Conservation (phyloP, 2,329 filamentous ascomycete genomes). For the Fusarium sp. region DNA sequence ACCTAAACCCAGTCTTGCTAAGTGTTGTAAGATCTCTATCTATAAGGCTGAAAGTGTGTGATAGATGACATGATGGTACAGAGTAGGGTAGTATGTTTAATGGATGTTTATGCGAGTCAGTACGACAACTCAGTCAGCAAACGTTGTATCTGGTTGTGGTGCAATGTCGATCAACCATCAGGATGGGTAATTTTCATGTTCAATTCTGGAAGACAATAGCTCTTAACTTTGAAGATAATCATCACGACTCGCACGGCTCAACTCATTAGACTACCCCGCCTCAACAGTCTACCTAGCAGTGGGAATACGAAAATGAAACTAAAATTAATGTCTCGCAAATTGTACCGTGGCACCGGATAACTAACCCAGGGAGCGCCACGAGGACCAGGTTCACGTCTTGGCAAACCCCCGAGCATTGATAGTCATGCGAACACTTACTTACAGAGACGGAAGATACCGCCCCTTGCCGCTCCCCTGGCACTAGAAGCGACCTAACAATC, state of each 20-base stretch:
- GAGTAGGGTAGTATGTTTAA: not conserved
- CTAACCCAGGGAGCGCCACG: not conserved
- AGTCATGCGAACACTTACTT: not conserved
- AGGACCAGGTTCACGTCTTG: conserved; percentile 16
- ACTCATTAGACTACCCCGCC: conserved; percentile 14
- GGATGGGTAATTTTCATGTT: not conserved
- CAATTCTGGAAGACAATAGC: not conserved
- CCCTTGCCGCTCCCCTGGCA: conserved; percentile 5
- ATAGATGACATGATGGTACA: not conserved
- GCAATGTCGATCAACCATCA: not conserved
- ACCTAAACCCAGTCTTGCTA: conserved; percentile 1
- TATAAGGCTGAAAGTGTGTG: not conserved
- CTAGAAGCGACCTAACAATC: not conserved
- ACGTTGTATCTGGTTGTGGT: not conserved
- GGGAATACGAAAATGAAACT: conserved; percentile 1
- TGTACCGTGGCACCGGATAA: conserved; percentile 24
- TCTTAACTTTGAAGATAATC: not conserved
- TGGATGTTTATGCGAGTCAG: not conserved
- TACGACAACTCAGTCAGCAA: not conserved
- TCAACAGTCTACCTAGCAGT: conserved; percentile 4
- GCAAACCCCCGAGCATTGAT: conserved; percentile 3
- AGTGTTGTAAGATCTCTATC: conserved; percentile 4
- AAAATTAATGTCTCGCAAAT: conserved; percentile 9
- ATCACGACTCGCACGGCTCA: not conserved
- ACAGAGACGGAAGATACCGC: conserved; percentile 15